Percentiles rank a stretch among this genome's conserved stretches.
Evolutionary conservation across 768 basidiomycete genomes (phyloP).

Genomic region (Amanita pseudoporphyria): DNA sequence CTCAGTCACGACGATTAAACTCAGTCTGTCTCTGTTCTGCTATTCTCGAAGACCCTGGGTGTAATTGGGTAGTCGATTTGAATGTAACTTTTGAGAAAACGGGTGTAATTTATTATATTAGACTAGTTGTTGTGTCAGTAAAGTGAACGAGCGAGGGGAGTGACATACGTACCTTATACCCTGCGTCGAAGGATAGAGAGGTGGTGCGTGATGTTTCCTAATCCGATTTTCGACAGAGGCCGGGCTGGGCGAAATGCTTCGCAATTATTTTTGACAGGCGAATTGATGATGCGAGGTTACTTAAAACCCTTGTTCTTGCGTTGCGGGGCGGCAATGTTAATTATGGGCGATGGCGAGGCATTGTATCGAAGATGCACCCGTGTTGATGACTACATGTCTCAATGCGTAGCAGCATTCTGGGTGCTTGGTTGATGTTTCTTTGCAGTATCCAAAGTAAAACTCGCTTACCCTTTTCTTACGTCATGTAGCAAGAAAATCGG

Average conservation of each 20-base stretch:
- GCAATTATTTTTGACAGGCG: constrained; percentile 48
- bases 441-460: constrained; percentile 81
- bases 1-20: neutral
- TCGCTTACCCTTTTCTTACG: constrained; percentile 59
- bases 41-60: neutral
- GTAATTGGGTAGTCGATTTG: neutral
- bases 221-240: no score
- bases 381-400: constrained; percentile 49
- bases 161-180: no score
- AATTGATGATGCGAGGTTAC: constrained; percentile 23
- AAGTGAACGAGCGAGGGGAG: no score
- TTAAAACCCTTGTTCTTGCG: constrained; percentile 21
- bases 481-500: constrained; percentile 54
- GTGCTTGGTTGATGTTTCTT: constrained; percentile 71
- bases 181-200: no score
- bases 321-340: constrained; percentile 28
- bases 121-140: no score
- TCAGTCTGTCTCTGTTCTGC: neutral
- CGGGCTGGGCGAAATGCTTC: constrained; percentile 42
- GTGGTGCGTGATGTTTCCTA: no score
- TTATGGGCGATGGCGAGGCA: no score
- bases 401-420: constrained; percentile 76
- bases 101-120: no score
- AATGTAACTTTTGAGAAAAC: neutral
- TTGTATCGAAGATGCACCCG: constrained; percentile 24